Base-by-base conservation (phyloP, 768 basidiomycete species). In the Clitopilus passeckerianus region DNA sequence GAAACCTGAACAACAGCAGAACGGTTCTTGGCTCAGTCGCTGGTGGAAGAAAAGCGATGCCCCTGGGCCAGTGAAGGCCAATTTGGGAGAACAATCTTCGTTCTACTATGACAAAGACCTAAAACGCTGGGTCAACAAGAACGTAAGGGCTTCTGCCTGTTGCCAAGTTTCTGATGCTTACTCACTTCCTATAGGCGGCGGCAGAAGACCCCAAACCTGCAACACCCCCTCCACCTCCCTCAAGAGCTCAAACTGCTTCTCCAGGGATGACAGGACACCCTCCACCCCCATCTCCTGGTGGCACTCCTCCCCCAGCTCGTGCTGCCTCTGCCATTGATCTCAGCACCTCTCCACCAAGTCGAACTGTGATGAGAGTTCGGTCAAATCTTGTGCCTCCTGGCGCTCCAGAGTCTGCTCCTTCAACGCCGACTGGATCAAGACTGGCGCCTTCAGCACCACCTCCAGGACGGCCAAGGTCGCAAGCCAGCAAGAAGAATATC, bases 31-130 rank as follows among this genome's bases (percentile, higher is more conserved):
- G 95, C 72, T 98, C 23, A 86, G 87, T 59, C 81, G 90, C 34
- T 86, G 87, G 76, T 96, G 91, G 86, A 90, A 82, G 66, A 85
- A 86, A 54, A 74, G 79, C 16, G 86, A 88, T 15, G 65, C 79
- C 6, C 77, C 86, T 8, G 92, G 81, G 8, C 95, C 96, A 1
- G 75, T 96, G 59, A 91, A 87, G 68, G 97, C 96, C 18, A 98
- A 89, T 65, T 83, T 99, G 23, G 97, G 97, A 7, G 93, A 98
- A 64, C 86, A 95, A 69, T 93, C 72, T 18, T 78, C 86, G 24
- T 96, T 98, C 76, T 90, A 93, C 67, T 99, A 91, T 69, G 97
- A 99, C 69, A 87, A 90, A 66, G 94, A 97, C n/a, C 81, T 89
- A 60, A 95, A 95, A 71, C 85, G 90, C 62, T 99, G 97, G 97